These are phyloP conservation scores for Powellomyces hirtus DNA, from an alignment of 192 early-diverging fungal genomes.

Conservation along the genomic window DNA sequence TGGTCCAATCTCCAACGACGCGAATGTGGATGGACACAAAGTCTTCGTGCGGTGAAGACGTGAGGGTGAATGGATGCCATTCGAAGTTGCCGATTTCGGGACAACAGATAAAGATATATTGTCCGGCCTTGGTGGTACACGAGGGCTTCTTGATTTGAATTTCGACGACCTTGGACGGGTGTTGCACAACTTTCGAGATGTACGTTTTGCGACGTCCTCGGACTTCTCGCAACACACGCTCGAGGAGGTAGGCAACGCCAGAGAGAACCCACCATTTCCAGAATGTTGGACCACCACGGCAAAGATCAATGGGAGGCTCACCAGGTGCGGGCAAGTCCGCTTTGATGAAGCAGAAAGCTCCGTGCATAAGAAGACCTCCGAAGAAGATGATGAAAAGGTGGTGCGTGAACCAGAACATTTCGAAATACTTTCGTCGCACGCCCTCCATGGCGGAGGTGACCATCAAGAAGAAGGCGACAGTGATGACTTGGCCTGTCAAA, in stretches of 20 bases:
- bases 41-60: conserved; percentile 76
- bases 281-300: conserved; percentile 69
- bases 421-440: conserved; percentile 64
- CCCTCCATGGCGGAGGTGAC: conserved; percentile 65
- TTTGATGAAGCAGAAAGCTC: conserved; percentile 82
- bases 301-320: conserved; percentile 27
- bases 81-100: conserved; percentile 70
- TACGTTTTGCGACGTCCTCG: conserved; percentile 63
- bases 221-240: conserved; percentile 71
- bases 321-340: conserved; percentile 25
- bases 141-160: conserved; percentile 72
- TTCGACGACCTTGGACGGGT: conserved; percentile 79
- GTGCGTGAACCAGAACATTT: conserved; percentile 85
- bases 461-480: conserved; percentile 73
- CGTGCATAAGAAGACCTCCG: conserved; percentile 74
- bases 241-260: conserved; percentile 65
- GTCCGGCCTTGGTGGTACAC: conserved; percentile 63
- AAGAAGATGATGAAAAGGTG: conserved; percentile 86
- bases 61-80: conserved; percentile 86
- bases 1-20: conserved; percentile 75
- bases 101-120: conserved; percentile 77
- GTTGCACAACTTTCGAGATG: conserved; percentile 79
- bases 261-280: conserved; percentile 80
- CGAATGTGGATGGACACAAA: conserved; percentile 75
- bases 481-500: conserved; percentile 75